Base-by-base conservation (phyloP, 2,329 filamentous ascomycete species). In the Berkeleyomyces rouxiae region DNA sequence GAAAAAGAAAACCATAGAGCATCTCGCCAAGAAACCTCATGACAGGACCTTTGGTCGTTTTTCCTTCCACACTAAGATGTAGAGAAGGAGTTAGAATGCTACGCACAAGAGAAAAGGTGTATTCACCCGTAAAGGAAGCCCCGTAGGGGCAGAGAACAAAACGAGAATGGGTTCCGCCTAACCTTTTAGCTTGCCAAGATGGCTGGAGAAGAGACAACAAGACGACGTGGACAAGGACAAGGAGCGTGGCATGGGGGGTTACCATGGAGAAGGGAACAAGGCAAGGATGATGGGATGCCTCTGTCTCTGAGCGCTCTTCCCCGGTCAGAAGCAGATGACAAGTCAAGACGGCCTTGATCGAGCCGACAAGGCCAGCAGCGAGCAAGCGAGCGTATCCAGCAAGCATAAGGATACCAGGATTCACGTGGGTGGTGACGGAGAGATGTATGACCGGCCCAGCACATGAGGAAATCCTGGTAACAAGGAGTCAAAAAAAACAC, bases 251-350 rank as follows among this genome's bases (percentile, higher is more conserved):
- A 31, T n/a, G 6, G 10, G 44, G 23, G 7, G 44, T 9, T n/a
- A 23, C n/a, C 44, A 47, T 47, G 49, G 49, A 53, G 23, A 53
- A 6, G 49, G 49, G 10, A 37, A 13, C 49, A 53, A 36, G 31
- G 49, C 9, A 51, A 51, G 51, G 33, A 49, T n/a, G n/a, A 55
- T 55, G 51, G 51, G 51, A 55, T 55, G 51, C 51, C 51, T 55
- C 33, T 55, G n/a, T 49, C 31, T 7, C 7, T 49, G n/a, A 16
- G n/a, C 46, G n/a, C 46, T 49, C 46, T 23, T 49, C n/a, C 46
- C 31, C 46, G 13, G 4, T 11, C 43, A 46, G 43, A 46, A n/a
- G 43, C 11, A n/a, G 43, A 46, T 46, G 11, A 46, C 43, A 46
- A 7, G 43, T 43, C 42, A 43, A 23, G 23, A 23, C 42, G 9